Conservation (phyloP, 2,329 filamentous ascomycete genomes). For the Colletotrichum spaethianum region DNA sequence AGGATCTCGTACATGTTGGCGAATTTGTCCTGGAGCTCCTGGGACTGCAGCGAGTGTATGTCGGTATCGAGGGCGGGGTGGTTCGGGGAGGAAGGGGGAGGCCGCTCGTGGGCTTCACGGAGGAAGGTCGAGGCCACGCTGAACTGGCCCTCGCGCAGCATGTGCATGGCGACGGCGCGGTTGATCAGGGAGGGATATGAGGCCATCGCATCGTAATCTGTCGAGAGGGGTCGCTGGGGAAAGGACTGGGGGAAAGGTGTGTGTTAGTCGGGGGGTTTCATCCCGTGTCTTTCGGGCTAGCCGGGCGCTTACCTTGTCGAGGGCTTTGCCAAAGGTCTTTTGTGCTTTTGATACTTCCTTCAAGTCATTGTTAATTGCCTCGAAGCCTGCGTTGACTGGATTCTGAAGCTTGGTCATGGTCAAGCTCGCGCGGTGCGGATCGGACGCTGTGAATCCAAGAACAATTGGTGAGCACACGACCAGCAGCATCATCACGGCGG, state of each 20-base stretch:
- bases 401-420: conserved; percentile 89
- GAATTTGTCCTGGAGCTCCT: conserved; percentile 84
- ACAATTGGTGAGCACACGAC: conserved; percentile 34
- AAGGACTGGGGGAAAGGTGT: conserved; percentile 48
- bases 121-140: conserved; percentile 89
- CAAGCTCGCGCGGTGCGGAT: conserved; percentile 79
- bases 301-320: conserved; percentile 77
- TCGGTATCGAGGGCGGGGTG: conserved; percentile 53
- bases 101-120: conserved; percentile 72
- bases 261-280: conserved; percentile 38
- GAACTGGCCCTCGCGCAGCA: conserved; percentile 95
- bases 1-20: conserved; percentile 92
- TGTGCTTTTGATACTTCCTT: conserved; percentile 88
- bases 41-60: conserved; percentile 71
- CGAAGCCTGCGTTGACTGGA: conserved; percentile 85
- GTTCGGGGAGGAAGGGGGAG: conserved; percentile 42
- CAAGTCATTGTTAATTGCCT: conserved; percentile 83
- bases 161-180: conserved; percentile 92
- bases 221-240: conserved; percentile 75
- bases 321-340: conserved; percentile 85
- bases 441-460: conserved; percentile 57
- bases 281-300: background rate
- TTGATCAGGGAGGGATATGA: conserved; percentile 85
- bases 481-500: conserved; percentile 21
- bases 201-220: conserved; percentile 85